Base-by-base conservation (phyloP, 1,284 basidiomycete genomes). In the Ceratobasidium sp. region DNA sequence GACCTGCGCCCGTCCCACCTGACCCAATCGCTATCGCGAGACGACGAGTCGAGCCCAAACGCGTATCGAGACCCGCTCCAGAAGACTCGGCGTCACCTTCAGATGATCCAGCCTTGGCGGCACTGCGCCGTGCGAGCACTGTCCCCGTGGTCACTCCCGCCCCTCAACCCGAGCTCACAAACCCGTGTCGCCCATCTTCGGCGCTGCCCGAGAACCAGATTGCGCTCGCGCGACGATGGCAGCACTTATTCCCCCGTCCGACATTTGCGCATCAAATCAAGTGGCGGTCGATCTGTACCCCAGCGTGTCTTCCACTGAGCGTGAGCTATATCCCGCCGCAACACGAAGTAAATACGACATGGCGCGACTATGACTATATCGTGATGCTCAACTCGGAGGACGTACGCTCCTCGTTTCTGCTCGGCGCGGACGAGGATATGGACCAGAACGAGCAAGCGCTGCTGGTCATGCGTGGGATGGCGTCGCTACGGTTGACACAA, bases 381-480 rank as follows among this genome's bases (percentile, higher is more conserved):
- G 93, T 93, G 78, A 88, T 92, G 43, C 86, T 93, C 29, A 90
- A 93, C 77, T 90, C 91, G 0, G 84, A 86, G 0, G 92, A 93
- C 79, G 92, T 93, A 86, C 87, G 86, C 13, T 64, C 73, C 16
- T 92, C 91, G 0, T 96, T 96, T 84, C 84, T 96, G 68, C 88
- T 96, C 37, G 72, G 75, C 62, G 24, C 75, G 63, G 71, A 1
- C 84, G 81, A 24, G 77, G 79, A 77, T 51, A 77, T 77, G 48
- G 78, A 85, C 11, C 89, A 90, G 74, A 85, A 90, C 76, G 84
- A 90, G 75, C 91, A 89, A 87, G 94, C 95, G 0, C 84, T 96
- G 53, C 90, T 90, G 0, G 92, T 98, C 31, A 93, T 98, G 91
- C 88, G 92, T 39, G 95, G 95, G 65, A 97, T 98, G 93, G 92